Evolutionary conservation across 2,329 filamentous ascomycete species (phyloP).

Genomic region (Shiraia sp.): DNA sequence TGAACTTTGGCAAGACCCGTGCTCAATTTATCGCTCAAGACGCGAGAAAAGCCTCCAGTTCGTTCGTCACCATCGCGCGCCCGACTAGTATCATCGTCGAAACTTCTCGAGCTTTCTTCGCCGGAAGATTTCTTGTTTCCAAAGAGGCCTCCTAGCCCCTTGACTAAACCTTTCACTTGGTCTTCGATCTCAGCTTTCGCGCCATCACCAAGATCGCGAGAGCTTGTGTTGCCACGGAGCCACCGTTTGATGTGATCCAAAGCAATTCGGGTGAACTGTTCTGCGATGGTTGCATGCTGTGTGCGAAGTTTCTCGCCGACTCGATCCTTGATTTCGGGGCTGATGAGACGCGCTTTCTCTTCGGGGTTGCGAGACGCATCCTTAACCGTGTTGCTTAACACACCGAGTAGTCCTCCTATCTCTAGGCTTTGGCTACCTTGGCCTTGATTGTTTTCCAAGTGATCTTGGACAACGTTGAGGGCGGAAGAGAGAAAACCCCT

Average conservation of each 20-base stretch:
- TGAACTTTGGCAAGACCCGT: constrained; percentile 36
- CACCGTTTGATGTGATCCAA: constrained; percentile 38
- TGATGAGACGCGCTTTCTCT: constrained; percentile 35
- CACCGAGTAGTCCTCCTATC: constrained; percentile 30
- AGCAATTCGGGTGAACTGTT: constrained; percentile 34
- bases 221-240: constrained; percentile 36
- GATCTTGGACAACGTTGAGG: constrained; percentile 30
- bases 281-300: constrained; percentile 33
- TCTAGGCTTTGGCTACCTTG: constrained; percentile 20
- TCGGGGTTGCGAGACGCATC: constrained; percentile 33
- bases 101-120: constrained; percentile 21
- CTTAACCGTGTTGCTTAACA: constrained; percentile 33
- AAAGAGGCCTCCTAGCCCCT: constrained; percentile 32
- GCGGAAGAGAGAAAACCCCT: constrained; percentile 31
- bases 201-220: constrained; percentile 33
- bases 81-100: constrained; percentile 10
- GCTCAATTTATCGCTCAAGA: constrained; percentile 35
- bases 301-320: constrained; percentile 30
- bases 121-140: constrained; percentile 22
- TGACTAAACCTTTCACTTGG: constrained; percentile 32
- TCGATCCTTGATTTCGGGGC: constrained; percentile 34
- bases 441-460: constrained; percentile 20
- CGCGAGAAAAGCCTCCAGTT: constrained; percentile 29
- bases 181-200: constrained; percentile 35
- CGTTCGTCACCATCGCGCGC: constrained; percentile 15